Evolutionary conservation across 768 basidiomycete genomes (phyloP), one percentile per base, ranked within the genome.

Genomic region (Myochromella boudieri): DNA sequence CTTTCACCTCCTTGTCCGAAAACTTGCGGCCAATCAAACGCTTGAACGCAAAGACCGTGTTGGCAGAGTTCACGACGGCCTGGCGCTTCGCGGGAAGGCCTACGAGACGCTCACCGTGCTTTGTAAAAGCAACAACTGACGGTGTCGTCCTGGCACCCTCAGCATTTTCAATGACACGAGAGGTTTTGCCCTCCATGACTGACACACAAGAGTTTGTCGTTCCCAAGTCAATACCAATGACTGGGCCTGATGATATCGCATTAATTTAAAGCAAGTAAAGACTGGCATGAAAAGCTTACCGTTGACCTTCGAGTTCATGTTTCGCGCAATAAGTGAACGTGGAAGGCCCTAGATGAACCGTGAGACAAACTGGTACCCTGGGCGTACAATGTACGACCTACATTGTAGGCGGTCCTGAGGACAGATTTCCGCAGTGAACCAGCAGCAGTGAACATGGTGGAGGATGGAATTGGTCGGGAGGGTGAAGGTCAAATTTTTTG

Each of bases 121-220:
- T 97, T 45, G 97, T 93, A 79, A 99, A 99, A 29, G 95, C 95
- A 56, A 98, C 92, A 46, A 97, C 93, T 29, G 97, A 99, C 2
- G 97, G 97, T 12, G 97, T 99, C 53, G 97, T 98, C 57, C 97
- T 85, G 47, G 89, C 90, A 75, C 97, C 95, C 75, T 98, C 95
- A 4, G 95, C 75, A 75, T 98, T 98, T 72, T 97, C 97, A 57
- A 99, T 87, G 54, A 98, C 95, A 56, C 91, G 87, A 40, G 95
- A 82, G 27, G 85, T 87, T 74, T 95, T 85, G 57, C 92, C 95
- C 74, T 97, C 95, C 91, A 95, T 97, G 52, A 97, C 80, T 39
- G 88, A 84, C 48, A 94, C 91, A 67, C 90, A 93, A 39, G 91
- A 93, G 68, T 91, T 91, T 24, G 91, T 92, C 29, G 90, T 92